These are phyloP conservation scores for Coemansia sp. DNA, from an alignment of 192 early-diverging fungal species.

Conservation along the genomic window DNA sequence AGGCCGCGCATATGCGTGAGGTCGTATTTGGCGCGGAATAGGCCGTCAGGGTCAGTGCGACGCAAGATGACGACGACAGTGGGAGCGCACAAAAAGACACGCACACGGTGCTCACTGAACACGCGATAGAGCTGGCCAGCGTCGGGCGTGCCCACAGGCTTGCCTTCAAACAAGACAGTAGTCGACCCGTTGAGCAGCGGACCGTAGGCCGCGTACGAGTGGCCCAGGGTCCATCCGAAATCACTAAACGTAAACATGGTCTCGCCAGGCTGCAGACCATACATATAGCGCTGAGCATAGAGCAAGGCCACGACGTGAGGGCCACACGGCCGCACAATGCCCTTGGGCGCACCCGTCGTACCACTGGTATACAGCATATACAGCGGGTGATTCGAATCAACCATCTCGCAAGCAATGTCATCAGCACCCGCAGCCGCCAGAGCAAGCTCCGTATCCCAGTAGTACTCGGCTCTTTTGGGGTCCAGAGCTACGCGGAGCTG, in stretches of 20 bases:
- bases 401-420: conserved; percentile 58
- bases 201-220: conserved; percentile 81
- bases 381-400: conserved; percentile 71
- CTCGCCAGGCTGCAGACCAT: conserved; percentile 74
- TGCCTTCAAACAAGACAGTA: conserved; percentile 85
- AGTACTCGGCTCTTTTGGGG: conserved; percentile 30
- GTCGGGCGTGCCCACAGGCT: conserved; percentile 80
- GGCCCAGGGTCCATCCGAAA: conserved; percentile 89
- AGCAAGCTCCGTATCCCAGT: conserved; percentile 62
- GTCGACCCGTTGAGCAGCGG: conserved; percentile 78
- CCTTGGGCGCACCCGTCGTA: conserved; percentile 82
- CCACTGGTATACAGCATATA: conserved; percentile 83
- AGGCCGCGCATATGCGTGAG: conserved; percentile 65
- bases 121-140: conserved; percentile 82
- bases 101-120: conserved; percentile 75
- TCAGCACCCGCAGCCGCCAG: conserved; percentile 42
- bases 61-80: conserved; percentile 84
- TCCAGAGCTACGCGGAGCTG: conserved; percentile 58
- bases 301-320: conserved; percentile 74
- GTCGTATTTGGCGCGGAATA: conserved; percentile 61
- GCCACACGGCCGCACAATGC: conserved; percentile 55
- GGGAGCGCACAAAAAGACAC: conserved; percentile 79
- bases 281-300: conserved; percentile 73
- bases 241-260: conserved; percentile 82
- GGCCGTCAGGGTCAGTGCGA: conserved; percentile 74